Conservation (phyloP, 2,329 filamentous ascomycete species). For the Verruconis gallopava region DNA sequence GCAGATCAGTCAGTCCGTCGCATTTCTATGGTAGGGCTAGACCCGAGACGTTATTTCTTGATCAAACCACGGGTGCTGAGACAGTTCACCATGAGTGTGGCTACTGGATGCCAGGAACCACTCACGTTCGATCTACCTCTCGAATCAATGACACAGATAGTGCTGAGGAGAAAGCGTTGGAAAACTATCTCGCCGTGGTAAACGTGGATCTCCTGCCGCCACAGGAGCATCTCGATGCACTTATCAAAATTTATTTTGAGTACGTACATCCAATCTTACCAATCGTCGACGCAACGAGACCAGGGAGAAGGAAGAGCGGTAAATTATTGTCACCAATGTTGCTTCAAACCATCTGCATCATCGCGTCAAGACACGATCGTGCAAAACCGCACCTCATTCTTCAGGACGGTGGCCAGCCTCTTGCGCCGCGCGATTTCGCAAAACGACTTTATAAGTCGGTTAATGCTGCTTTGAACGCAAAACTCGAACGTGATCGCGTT, state of each 20-base stretch:
- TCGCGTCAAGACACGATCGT: conserved; percentile 33
- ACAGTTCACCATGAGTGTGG: conserved; percentile 19
- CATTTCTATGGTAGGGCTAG: conserved; percentile 35
- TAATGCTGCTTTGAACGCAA: conserved; percentile 27
- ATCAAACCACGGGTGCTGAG: conserved; percentile 20
- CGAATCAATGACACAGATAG: conserved; percentile 20
- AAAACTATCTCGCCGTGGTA: conserved; percentile 25
- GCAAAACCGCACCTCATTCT: conserved; percentile 28
- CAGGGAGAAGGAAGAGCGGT: conserved; percentile 24
- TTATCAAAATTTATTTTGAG: conserved; percentile 33
- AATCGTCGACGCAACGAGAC: conserved; percentile 31
- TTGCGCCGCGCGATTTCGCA: conserved; percentile 32
- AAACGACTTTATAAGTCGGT: conserved; percentile 31
- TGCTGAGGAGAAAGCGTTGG: conserved; percentile 21
- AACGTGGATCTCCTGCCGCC: conserved; percentile 23
- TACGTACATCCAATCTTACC: conserved; percentile 35
- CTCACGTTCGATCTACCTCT: conserved; percentile 18
- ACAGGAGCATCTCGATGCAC: conserved; percentile 22
- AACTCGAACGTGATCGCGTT: conserved; percentile 31
- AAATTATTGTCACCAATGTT: conserved; percentile 26
- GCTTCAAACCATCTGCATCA: conserved; percentile 34
- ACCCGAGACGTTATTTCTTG: conserved; percentile 33
- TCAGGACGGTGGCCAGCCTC: conserved; percentile 20
- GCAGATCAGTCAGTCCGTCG: conserved; percentile 18
- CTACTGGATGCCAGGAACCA: conserved; percentile 19